phyloP scores from a whole-genome alignment of 148 eudicot genomes.

The Polygonum aviculare region DNA sequence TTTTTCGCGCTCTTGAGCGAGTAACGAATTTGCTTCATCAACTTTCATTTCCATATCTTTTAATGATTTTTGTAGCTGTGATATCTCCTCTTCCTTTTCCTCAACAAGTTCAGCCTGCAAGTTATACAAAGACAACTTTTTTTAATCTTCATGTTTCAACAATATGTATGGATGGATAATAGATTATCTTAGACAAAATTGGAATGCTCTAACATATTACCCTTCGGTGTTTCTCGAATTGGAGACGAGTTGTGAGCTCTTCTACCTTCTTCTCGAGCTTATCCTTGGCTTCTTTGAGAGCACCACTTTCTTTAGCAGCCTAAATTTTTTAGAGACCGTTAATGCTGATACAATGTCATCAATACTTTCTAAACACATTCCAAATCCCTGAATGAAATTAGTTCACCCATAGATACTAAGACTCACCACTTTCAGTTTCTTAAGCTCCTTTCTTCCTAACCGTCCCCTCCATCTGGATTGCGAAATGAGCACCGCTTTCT shows the following conservation, averaged over 20 bases:
- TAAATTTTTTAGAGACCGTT: slow-evolving; percentile 16
- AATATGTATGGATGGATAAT: neutral
- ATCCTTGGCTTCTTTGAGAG: slow-evolving; percentile 78
- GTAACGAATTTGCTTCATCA: slow-evolving; percentile 48
- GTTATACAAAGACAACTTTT: neutral
- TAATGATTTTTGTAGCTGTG: slow-evolving; percentile 56
- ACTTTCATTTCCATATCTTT: slow-evolving; percentile 51
- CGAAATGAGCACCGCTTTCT: slow-evolving; percentile 43
- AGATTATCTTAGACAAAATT: neutral
- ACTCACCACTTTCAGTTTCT: slow-evolving; percentile 67
- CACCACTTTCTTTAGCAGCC: slow-evolving; percentile 82
- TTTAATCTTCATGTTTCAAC: neutral
- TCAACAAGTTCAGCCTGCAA: slow-evolving; percentile 76
- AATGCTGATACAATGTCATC: neutral
- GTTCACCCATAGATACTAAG: neutral
- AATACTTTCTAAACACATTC: neutral
- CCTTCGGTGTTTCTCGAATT: slow-evolving; percentile 73
- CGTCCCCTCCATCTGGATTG: slow-evolving; percentile 88
- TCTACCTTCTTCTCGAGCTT: slow-evolving; percentile 82
- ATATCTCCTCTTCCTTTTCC: slow-evolving; percentile 62
- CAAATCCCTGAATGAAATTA: neutral
- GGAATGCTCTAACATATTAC: slow-evolving; percentile 28
- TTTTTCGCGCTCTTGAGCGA: slow-evolving; percentile 53
- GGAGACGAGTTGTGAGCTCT: slow-evolving; percentile 71
- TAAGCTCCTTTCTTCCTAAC: slow-evolving; percentile 65